A percentile compares a stretch with the other conserved stretches of the same genome.
Conservation (phyloP, 129 eudicot genomes). For the Cynara cardunculus region DNA sequence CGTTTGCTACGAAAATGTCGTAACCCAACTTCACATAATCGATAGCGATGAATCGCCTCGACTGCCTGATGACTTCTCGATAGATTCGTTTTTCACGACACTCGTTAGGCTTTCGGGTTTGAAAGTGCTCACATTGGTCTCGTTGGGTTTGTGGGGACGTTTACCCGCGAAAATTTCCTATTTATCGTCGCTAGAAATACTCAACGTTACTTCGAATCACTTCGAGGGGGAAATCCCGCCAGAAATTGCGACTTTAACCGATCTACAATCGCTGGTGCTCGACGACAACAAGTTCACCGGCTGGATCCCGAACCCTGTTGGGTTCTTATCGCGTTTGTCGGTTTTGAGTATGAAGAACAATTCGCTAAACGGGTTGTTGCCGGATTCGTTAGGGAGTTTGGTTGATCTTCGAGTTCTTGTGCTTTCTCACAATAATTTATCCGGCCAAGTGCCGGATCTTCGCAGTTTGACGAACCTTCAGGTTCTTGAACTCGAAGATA, state of each 20-base stretch:
- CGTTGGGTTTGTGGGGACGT: constrained; percentile 83
- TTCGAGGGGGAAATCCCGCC: constrained; percentile 56
- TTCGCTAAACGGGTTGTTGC: constrained; percentile 56
- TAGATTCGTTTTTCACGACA: constrained; percentile 46
- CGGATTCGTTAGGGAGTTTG: constrained; percentile 51
- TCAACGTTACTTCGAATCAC: constrained; percentile 70
- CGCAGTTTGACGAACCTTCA: constrained; percentile 51
- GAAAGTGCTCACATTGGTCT: constrained; percentile 81
- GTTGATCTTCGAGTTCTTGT: constrained; percentile 60
- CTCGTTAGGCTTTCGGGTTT: constrained; percentile 59
- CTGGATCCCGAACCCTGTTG: constrained; percentile 46
- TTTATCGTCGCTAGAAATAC: constrained; percentile 65
- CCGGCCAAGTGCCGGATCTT: constrained; percentile 71
- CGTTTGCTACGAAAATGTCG: constrained; percentile 63
- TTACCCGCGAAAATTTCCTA: constrained; percentile 48
- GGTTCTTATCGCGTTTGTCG: constrained; percentile 59
- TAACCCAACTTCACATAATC: constrained; percentile 78
- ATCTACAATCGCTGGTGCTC: constrained; percentile 69
- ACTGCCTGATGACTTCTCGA: constrained; percentile 70
- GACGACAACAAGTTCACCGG: constrained; percentile 77
- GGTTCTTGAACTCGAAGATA: constrained; percentile 62
- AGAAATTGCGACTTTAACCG: constrained; percentile 39
- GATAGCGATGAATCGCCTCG: constrained; percentile 45
- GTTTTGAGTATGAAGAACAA: constrained; percentile 78
- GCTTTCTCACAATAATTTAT: constrained; percentile 65